These are phyloP conservation scores for Croton laevigatus DNA, from an alignment of 441 rosid species.

Conservation along the genomic window DNA sequence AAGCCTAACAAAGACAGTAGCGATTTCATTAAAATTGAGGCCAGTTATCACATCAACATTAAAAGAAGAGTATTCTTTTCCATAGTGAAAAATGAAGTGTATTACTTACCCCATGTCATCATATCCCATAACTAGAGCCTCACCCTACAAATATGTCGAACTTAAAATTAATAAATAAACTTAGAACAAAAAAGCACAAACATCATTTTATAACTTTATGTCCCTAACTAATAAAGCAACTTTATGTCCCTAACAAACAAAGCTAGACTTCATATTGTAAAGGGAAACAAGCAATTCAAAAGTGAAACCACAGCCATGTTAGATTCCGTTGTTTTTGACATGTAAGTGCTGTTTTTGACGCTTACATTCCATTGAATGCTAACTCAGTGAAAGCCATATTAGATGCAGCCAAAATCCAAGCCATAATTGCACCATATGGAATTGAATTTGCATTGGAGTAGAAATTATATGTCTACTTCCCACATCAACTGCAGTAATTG, in stretches of 20 bases:
- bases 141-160: slow-evolving; percentile 66
- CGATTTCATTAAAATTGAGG: neutral
- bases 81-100: slow-evolving; percentile 20
- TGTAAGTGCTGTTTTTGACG: no score
- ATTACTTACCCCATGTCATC: slow-evolving; percentile 94
- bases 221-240: neutral
- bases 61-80: slow-evolving; percentile 6
- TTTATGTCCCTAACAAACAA: neutral
- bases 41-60: neutral
- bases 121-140: slow-evolving; percentile 98
- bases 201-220: neutral
- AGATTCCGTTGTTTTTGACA: no score
- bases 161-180: slow-evolving; percentile 23
- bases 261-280: neutral
- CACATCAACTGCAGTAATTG: neutral
- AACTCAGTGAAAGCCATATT: neutral
- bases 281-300: slow-evolving; percentile 2
- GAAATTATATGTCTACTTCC: neutral
- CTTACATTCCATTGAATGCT: no score
- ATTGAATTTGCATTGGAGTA: neutral
- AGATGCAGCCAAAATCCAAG: neutral
- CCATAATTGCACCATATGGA: neutral
- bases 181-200: neutral
- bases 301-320: neutral
- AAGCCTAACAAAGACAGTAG: neutral